phyloP scores from a whole-genome alignment of 225 moss, liverwort and hornwort species.

The Takakia lepidozioides region DNA sequence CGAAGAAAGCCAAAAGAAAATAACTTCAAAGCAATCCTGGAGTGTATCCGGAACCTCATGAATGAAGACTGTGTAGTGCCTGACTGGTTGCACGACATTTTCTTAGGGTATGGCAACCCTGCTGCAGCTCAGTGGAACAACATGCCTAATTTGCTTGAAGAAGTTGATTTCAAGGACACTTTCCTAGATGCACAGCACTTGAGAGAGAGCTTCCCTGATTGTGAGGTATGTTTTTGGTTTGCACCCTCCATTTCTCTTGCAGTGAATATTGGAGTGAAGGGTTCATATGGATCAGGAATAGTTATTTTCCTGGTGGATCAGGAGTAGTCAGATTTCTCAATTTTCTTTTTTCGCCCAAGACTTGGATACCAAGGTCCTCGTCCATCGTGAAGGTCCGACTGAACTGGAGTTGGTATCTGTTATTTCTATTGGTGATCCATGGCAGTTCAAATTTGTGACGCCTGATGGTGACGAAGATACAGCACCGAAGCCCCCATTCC shows the following conservation, averaged over 20 bases:
- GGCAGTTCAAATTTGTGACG: constrained; percentile 58
- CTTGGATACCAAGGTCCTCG: too few relatives aligned
- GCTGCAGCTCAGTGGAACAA: constrained; percentile 93
- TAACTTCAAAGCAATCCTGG: constrained; percentile 97
- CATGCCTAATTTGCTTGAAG: constrained; percentile 75
- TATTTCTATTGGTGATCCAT: too few relatives aligned
- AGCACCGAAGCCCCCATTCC: constrained; percentile 82
- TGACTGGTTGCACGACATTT: constrained; percentile 92
- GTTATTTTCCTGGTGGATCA: too few relatives aligned
- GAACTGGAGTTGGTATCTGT: too few relatives aligned
- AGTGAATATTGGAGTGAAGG: too few relatives aligned
- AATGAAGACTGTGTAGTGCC: constrained; percentile 96
- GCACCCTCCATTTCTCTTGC: too few relatives aligned
- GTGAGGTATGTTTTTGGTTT: constrained; percentile 50
- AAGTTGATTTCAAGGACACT: constrained; percentile 94
- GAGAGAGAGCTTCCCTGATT: constrained; percentile 78
- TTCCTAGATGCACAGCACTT: constrained; percentile 88
- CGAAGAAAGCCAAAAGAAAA: constrained; percentile 97
- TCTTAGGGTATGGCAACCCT: constrained; percentile 95
- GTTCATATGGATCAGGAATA: too few relatives aligned
- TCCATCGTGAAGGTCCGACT: too few relatives aligned
- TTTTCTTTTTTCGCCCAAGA: too few relatives aligned
- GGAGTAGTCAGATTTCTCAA: too few relatives aligned
- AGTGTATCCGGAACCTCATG: constrained; percentile 98
- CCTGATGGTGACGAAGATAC: constrained; percentile 68